A percentile compares a stretch with the other conserved stretches of the same genome.
phyloP scores from a whole-genome alignment of 257 asterid species.

The Solanum verrucosum region DNA sequence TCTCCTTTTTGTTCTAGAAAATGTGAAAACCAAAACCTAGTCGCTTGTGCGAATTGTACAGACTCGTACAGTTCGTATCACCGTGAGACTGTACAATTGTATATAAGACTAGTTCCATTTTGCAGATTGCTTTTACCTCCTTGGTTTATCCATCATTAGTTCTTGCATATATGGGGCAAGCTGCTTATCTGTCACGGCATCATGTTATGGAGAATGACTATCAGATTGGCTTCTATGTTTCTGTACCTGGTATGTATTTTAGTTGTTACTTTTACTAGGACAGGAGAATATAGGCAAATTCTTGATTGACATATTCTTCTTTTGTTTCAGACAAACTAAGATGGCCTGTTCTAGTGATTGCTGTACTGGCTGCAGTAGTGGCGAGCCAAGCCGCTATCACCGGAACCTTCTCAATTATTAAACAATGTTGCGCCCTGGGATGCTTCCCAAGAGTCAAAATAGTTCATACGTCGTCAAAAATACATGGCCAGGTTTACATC shows the following conservation, averaged over 20 bases:
- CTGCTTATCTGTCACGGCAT: conserved; percentile 83
- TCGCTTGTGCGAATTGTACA: not conserved
- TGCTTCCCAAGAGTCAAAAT: conserved; percentile 84
- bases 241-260: conserved; percentile 63
- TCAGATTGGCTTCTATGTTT: conserved; percentile 69
- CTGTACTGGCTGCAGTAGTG: conserved; percentile 89
- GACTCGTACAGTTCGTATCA: not conserved
- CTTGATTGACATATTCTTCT: not conserved
- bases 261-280: not conserved
- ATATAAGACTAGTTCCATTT: conserved; percentile 7
- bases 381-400: conserved; percentile 96
- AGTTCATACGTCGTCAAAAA: conserved; percentile 76
- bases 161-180: conserved; percentile 97
- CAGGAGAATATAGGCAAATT: not conserved
- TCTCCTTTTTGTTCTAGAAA: not conserved
- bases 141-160: conserved; percentile 72
- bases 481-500: conserved; percentile 94
- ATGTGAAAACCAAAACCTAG: not conserved
- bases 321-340: conserved; percentile 28
- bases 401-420: conserved; percentile 84
- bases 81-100: not conserved
- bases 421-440: conserved; percentile 83
- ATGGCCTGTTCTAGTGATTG: conserved; percentile 93
- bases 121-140: conserved; percentile 75
- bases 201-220: conserved; percentile 31